Base-by-base conservation (phyloP, 352 stramenopile genomes). In the Phytophthora capsici region DNA sequence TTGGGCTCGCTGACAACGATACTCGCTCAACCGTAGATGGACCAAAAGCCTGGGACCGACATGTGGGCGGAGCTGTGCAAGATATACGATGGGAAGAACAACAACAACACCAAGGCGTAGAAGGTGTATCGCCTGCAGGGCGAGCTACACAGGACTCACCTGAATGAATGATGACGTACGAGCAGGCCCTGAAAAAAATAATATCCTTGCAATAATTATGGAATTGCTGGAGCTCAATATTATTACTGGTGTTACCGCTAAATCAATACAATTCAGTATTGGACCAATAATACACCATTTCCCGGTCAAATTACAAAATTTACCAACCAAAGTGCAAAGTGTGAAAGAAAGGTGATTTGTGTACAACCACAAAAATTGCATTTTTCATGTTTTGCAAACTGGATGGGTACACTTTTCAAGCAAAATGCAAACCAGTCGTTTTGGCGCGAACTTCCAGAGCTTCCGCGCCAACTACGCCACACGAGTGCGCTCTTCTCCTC, bases 251-350 rank as follows among this genome's bases (percentile, higher is more conserved):
- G n/a, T n/a, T n/a, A n/a, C n/a, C n/a, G n/a, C n/a, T n/a, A n/a
- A n/a, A n/a, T n/a, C n/a, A n/a, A n/a, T n/a, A n/a, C n/a, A n/a
- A n/a, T n/a, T n/a, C n/a, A n/a, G n/a, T n/a, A n/a, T n/a, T n/a
- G n/a, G n/a, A n/a, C n/a, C n/a, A n/a, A n/a, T n/a, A n/a, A n/a
- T 57, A 57, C 49, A 57, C 36, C 36, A 47, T 57, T 57, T 57
- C 22, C 49, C 36, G 36, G 14, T 26, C 36, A 57, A 57, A 14
- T 36, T 47, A n/a, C 8, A 36, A 47, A 12, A 19, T 34, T 55
- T 55, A 19, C 17, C 17, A 49, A 34, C 40, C 3, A 55, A 17
- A 16, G 30, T n/a, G 13, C 19, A 57, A 47, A 56, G 38, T 20
- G n/a, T n/a, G n/a, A n/a, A n/a, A n/a, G n/a, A n/a, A 43, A 26